phyloP scores from a whole-genome alignment of 129 eudicot species.

The Erigeron canadensis region DNA sequence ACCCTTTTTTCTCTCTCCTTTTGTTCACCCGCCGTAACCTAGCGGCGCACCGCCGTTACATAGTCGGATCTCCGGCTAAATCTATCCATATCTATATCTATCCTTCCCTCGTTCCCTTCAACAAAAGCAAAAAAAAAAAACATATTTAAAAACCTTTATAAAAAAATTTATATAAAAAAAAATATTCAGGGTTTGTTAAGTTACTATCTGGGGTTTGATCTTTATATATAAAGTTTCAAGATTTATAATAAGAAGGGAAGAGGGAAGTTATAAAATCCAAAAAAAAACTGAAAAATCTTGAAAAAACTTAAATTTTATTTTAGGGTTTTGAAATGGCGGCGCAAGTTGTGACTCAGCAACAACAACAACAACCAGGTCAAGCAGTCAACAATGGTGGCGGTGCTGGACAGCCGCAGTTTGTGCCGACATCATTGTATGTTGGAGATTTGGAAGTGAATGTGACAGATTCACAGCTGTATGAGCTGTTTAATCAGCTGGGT shows the following conservation, averaged over 20 bases:
- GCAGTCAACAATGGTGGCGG: constrained; percentile 37
- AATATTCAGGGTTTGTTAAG: constrained; percentile 7
- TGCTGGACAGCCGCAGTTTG: constrained; percentile 46
- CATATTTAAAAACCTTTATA: background rate
- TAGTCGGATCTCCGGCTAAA: constrained; percentile 60
- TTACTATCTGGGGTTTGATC: constrained; percentile 11
- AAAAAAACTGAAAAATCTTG: constrained; percentile 28
- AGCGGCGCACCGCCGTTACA: constrained; percentile 31
- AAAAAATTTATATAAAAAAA: constrained; percentile 19
- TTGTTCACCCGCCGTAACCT: constrained; percentile 24
- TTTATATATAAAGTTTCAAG: constrained; percentile 11
- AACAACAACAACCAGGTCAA: constrained; percentile 25
- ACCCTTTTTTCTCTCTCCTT: constrained; percentile 1
- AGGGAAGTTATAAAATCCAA: constrained; percentile 61
- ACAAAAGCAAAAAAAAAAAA: too few species aligned
- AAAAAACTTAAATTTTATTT: constrained; percentile 16
- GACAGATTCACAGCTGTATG: constrained; percentile 76
- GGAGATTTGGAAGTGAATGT: constrained; percentile 80
- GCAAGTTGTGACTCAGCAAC: constrained; percentile 35
- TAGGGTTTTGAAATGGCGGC: constrained; percentile 61
- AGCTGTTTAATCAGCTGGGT: constrained; percentile 65
- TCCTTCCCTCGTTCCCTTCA: constrained; percentile 67
- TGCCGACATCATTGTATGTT: constrained; percentile 71
- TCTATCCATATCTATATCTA: constrained; percentile 37
- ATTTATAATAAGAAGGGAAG: constrained; percentile 72